Base-by-base conservation (phyloP, 345 rosid genomes). In the Bruguiera gymnorhiza region DNA sequence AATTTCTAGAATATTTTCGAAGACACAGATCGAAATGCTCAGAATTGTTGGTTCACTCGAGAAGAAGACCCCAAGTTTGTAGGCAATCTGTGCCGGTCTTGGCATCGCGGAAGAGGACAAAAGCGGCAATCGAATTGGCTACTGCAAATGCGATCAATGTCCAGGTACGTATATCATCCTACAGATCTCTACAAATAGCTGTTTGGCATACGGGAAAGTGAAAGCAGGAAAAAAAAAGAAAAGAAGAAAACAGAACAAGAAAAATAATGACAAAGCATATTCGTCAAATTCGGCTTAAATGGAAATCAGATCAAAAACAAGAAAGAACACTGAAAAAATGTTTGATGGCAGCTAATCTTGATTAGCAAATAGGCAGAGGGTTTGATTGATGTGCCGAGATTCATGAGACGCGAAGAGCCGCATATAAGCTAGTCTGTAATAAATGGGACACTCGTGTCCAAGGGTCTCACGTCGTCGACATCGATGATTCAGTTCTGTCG, bases 371-470 rank as follows among this genome's bases (percentile, higher is more conserved):
- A 0, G 20, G 3, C 19, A 67, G 80, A 88, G 92, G 91, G 39
- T 82, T 87, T 78, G 26, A 91, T 8, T 37, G 2, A 1, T 8
- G 8, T 8, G 43, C 43, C 11, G 13, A 56, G 97, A 61, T 93
- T 88, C 79, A 60, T 93, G 37, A 81, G 97, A 75, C 91, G 91
- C 0, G 98, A 93, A 87, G 98, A 51, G 84, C 81, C 68, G 98
- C 86, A 15, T 94, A 91, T 75, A 94, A 86, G 80, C 97, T 89
- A 76, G 89, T 91, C 16, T 94, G 97, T 72, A 87, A 86, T 61
- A 24, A 24, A 24, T 94, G 96, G 97, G 85, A 88, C 70, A 87
- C 75, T 32, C 10, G 89, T 85, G 53, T 80, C 95, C 1, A 91
- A 94, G 75, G 86, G 89, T 72, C 78, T 94, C 37, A 34, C 37